Evolutionary conservation across 306 rosid species (phyloP), one percentile per base, ranked within the genome.

Genomic region (Castanea crenata): DNA sequence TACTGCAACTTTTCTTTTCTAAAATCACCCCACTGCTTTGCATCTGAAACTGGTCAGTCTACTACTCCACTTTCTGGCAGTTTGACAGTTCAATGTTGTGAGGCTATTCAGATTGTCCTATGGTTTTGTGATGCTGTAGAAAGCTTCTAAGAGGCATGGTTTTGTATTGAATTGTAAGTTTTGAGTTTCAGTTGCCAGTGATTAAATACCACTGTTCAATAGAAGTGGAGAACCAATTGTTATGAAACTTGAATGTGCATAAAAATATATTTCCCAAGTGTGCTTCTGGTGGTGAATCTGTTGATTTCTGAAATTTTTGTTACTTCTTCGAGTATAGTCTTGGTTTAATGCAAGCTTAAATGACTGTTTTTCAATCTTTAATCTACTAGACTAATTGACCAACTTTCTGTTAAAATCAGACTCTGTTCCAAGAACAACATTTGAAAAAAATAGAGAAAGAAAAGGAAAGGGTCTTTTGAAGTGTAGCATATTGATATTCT

Each of bases 31-130:
- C 38, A 35, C 25, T 41, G 71, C 55, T 16, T 25, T 74, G 69
- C 74, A 74, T 84, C 73, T 41, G 74, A 51, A 69, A 16, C 12
- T 65, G 25, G 72, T 34, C 21, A 4, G 23, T 34, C 72, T 4
- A 59, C 31, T 20, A 77, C 55, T 83, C 35, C 74, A 41, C 69
- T n/a, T 55, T 56, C 27, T 71, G 73, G 76, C 52, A 74, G 3
- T 62, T 68, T 68, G 32, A 34, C 54, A 65, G 13, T 70, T 76
- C 4, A 35, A 31, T 67, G 76, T 25, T 73, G 77, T 31, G 32
- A 83, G 61, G 82, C 75, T 84, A 55, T 76, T 79, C 55, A 20
- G 51, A 41, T 64, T 63, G 62, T 69, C 62, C 31, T 25, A 49
- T 25, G 32, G 29, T 25, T 75, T 52, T 11, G 18, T 67, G 72